Evolutionary conservation across 129 eudicot species (phyloP).

Genomic region (Gnaphalium uliginosum): DNA sequence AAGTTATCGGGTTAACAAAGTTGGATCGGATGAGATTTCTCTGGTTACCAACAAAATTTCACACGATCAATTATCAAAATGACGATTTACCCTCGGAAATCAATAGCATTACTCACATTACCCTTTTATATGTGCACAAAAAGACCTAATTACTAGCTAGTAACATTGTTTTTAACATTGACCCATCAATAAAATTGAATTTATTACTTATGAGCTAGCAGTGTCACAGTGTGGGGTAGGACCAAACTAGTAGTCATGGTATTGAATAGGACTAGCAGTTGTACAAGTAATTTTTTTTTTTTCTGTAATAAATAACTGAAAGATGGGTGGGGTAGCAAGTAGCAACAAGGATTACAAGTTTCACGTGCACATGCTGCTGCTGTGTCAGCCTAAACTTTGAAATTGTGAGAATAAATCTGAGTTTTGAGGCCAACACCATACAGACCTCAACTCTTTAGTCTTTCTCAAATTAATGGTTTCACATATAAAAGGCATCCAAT

Average conservation of each 20-base stretch:
- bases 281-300: slow-evolving; percentile 8
- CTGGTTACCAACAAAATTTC: too few species aligned
- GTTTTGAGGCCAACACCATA: slow-evolving; percentile 31
- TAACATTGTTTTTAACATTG: neutral
- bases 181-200: neutral
- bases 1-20: too few species aligned
- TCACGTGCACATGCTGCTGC: slow-evolving; percentile 54
- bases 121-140: neutral
- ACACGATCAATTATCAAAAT: too few species aligned
- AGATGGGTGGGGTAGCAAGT: slow-evolving; percentile 1
- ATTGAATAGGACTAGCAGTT: slow-evolving; percentile 13
- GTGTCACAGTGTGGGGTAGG: neutral
- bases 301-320: slow-evolving; percentile 3
- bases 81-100: neutral
- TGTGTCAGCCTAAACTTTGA: slow-evolving; percentile 45
- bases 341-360: slow-evolving; percentile 22
- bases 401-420: slow-evolving; percentile 37
- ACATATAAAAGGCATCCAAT: slow-evolving; percentile 41
- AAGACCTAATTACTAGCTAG: neutral
- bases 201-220: neutral
- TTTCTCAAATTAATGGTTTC: slow-evolving; percentile 34
- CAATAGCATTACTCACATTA: neutral
- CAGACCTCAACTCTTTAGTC: slow-evolving; percentile 29
- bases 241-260: slow-evolving; percentile 15
- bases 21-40: too few species aligned